A percentile compares a stretch with the other conserved stretches of the same genome.
Conservation (phyloP, 805 yeast species). For the Yarrowia deformans region DNA sequence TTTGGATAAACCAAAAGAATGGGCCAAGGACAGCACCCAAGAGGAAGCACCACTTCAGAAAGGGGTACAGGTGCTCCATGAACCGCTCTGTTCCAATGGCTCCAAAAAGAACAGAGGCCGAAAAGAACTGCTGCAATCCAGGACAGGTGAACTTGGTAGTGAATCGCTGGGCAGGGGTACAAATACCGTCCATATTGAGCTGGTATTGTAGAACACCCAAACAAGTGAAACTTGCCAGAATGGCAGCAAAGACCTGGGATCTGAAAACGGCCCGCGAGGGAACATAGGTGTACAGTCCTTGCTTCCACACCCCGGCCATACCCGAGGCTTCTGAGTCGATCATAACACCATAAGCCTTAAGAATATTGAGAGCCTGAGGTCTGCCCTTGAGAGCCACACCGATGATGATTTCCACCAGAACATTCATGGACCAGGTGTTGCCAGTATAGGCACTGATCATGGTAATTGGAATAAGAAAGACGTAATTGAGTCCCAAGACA, state of each 20-base stretch:
- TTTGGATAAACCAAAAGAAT: conserved; percentile 23
- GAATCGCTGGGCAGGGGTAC: conserved; percentile 45
- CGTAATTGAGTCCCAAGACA: conserved; percentile 60
- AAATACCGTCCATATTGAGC: conserved; percentile 47
- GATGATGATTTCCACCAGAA: conserved; percentile 66
- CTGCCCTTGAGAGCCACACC: conserved; percentile 72
- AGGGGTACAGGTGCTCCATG: conserved; percentile 48
- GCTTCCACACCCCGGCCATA: conserved; percentile 62
- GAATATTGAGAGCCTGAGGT: conserved; percentile 60
- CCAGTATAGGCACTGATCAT: conserved; percentile 68
- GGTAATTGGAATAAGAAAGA: conserved; percentile 68
- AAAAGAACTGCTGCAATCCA: conserved; percentile 56
- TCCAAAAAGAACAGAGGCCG: conserved; percentile 57
- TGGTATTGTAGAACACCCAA: conserved; percentile 50
- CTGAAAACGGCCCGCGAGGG: conserved; percentile 65
- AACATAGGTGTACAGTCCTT: conserved; percentile 64
- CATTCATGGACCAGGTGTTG: conserved; percentile 62
- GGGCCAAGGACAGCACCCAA: conserved; percentile 45
- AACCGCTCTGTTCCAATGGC: conserved; percentile 60
- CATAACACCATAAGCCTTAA: conserved; percentile 55
- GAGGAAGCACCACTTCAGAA: conserved; percentile 43
- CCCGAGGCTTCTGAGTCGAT: conserved; percentile 68
- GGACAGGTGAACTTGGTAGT: conserved; percentile 50
- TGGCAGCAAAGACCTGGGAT: conserved; percentile 56
- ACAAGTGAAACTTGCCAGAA: conserved; percentile 49